Percentiles rank a stretch among this genome's conserved stretches.
These are phyloP conservation scores for Ephemerocybe angulata DNA, from an alignment of 768 basidiomycete genomes.

Conservation along the genomic window DNA sequence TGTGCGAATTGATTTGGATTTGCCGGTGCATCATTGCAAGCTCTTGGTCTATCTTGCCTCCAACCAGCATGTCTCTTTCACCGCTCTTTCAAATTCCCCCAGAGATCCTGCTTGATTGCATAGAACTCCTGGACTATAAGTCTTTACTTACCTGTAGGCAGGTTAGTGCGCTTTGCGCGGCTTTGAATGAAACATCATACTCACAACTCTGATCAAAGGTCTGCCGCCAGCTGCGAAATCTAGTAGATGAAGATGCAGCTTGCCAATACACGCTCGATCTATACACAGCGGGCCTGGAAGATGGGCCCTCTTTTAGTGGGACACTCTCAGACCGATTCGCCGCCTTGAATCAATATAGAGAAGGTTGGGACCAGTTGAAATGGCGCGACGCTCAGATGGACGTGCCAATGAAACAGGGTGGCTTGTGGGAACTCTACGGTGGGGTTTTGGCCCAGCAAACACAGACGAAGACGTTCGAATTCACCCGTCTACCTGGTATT, in stretches of 20 bases:
- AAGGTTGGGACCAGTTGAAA: conserved; percentile 36
- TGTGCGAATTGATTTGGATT: no score
- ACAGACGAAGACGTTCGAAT: conserved; percentile 30
- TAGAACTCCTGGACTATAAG: conserved; percentile 15
- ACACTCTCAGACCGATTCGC: conserved; percentile 32
- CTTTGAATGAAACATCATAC: neutral
- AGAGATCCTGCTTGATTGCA: conserved; percentile 16
- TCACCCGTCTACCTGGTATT: conserved; percentile 48
- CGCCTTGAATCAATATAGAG: conserved; percentile 34
- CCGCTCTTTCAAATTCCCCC: conserved; percentile 5
- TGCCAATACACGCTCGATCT: conserved; percentile 46
- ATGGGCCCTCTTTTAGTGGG: conserved; percentile 30
- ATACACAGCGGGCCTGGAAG: conserved; percentile 37
- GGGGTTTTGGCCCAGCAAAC: conserved; percentile 48
- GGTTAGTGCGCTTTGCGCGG: conserved; percentile 14
- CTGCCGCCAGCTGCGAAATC: conserved; percentile 26
- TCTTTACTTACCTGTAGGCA: conserved; percentile 24
- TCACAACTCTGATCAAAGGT: conserved; percentile 20
- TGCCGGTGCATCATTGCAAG: no score
- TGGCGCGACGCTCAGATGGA: conserved; percentile 30
- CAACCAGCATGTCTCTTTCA: neutral
- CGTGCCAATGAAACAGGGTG: conserved; percentile 40
- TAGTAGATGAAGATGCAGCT: conserved; percentile 25
- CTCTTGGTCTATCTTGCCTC: neutral
- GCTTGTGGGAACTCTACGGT: conserved; percentile 57